Evolutionary conservation across 192 early-diverging fungal genomes (phyloP).

Genomic region (Dimargaris cristalligena): DNA sequence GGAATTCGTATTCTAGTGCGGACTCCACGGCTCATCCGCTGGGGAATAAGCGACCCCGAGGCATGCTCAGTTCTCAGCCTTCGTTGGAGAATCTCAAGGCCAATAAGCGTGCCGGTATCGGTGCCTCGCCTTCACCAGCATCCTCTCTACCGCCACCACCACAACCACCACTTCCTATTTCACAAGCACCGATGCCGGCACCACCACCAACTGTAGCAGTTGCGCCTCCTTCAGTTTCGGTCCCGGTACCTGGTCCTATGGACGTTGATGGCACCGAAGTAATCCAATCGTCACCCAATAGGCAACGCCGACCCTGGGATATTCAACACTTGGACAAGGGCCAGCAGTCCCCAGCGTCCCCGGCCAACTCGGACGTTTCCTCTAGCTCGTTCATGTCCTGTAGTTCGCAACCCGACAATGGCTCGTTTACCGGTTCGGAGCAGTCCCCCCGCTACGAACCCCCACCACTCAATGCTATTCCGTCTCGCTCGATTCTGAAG

Average conservation of each 20-base stretch:
- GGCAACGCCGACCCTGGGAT: neutral
- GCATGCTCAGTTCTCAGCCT: slow-evolving; percentile 1
- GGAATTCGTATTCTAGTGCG: neutral
- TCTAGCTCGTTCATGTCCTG: neutral
- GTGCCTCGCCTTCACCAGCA: neutral
- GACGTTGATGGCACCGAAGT: neutral
- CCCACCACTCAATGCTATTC: slow-evolving; percentile 10
- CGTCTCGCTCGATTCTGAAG: slow-evolving; percentile 7
- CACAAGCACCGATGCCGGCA: neutral
- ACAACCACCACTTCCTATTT: neutral
- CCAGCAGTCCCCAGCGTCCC: neutral
- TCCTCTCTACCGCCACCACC: neutral
- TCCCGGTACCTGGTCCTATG: neutral
- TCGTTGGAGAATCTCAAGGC: slow-evolving; percentile 9
- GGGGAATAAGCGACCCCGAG: neutral
- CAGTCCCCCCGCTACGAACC: slow-evolving; percentile 2
- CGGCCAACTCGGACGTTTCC: neutral
- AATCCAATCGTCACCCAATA: neutral
- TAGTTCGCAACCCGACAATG: neutral
- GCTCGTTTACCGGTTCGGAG: neutral
- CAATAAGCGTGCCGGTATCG: neutral
- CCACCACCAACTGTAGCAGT: neutral
- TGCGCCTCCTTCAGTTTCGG: neutral
- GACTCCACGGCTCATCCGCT: neutral
- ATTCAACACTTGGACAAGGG: neutral